Base-by-base conservation (phyloP, 2,329 filamentous ascomycete genomes). In the Monosporascus cannonballus region DNA sequence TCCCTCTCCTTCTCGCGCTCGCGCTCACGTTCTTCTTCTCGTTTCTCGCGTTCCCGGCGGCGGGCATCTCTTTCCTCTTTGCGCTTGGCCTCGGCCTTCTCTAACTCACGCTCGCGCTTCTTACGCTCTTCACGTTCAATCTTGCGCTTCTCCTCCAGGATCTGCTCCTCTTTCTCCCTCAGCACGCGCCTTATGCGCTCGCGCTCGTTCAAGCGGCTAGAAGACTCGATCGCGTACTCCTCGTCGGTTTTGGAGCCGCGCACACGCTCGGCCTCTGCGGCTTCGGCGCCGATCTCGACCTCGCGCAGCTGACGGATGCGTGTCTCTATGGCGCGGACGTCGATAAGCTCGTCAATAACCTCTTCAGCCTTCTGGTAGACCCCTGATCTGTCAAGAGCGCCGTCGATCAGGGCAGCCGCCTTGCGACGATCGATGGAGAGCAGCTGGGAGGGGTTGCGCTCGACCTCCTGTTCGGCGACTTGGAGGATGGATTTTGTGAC, bases 381-480 rank as follows among this genome's bases (percentile, higher is more conserved):
- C 25, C 87, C 86, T 20, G 83, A 86, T 55, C 89, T 83, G 62
- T 92, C 88, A 18, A 90, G 80, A 1, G 87, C 87, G 52, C 89
- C 89, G 66, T 92, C 87, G 41, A 92, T 85, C 4, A 95, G 78
- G 0, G 87, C 83, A 2, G 85, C 84, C 4, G 88, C 86, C 66
- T 91, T 89, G 54, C 82, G 77, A 18, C 86, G 84, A 62, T 91
- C 87, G 49, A 90, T 80, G 17, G 85, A 85, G 4, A 93, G 78
- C 9, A 93, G 80, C 55, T 84, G 81, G 27, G 79, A 78, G 0
- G 87, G 83, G 61, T 92, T 89, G 56, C 84, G 82, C 58, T 92
- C 87, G 58, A 92, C 80, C 70, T 94, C 89, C 53, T 80, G 75
- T 59, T 87, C 84, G 50, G 86, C 86, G 51, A 90, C 79, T 67